These are phyloP conservation scores for Magnusiomyces fungicola DNA, from an alignment of 1,139 yeast genomes.

Conservation along the genomic window DNA sequence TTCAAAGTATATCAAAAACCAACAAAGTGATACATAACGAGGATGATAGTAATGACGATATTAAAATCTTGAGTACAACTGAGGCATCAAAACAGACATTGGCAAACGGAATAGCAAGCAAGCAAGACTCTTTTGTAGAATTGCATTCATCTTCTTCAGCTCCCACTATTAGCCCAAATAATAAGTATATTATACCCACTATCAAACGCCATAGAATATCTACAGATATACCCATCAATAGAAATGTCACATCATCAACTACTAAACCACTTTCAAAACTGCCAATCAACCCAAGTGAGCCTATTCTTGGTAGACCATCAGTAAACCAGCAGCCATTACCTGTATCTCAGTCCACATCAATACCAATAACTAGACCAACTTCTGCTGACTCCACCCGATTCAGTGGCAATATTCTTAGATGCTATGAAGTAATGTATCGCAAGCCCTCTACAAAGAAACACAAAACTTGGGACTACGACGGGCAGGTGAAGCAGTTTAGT, in stretches of 20 bases:
- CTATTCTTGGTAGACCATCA: not conserved
- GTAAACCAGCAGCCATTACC: not conserved
- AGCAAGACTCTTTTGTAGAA: not conserved
- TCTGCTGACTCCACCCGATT: not conserved
- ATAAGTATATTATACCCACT: not conserved
- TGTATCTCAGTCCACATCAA: not conserved
- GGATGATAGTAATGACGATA: not conserved
- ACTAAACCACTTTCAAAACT: not conserved
- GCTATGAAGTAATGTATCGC: constrained; percentile 53
- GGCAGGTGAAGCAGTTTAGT: constrained; percentile 38
- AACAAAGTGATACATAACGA: not conserved
- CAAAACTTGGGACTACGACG: constrained; percentile 96
- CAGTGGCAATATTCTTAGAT: not conserved
- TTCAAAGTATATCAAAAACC: not conserved
- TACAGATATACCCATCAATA: not conserved
- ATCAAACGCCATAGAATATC: not conserved
- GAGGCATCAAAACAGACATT: not conserved
- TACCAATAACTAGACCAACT: not conserved
- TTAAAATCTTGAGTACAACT: not conserved
- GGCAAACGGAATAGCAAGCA: not conserved
- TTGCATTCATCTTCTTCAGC: not conserved
- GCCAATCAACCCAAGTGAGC: not conserved
- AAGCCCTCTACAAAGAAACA: constrained; percentile 68
- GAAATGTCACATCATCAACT: not conserved
- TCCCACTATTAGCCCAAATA: not conserved